Conservation (phyloP, 495 filamentous ascomycete genomes). For the Daldinia caldariorum region DNA sequence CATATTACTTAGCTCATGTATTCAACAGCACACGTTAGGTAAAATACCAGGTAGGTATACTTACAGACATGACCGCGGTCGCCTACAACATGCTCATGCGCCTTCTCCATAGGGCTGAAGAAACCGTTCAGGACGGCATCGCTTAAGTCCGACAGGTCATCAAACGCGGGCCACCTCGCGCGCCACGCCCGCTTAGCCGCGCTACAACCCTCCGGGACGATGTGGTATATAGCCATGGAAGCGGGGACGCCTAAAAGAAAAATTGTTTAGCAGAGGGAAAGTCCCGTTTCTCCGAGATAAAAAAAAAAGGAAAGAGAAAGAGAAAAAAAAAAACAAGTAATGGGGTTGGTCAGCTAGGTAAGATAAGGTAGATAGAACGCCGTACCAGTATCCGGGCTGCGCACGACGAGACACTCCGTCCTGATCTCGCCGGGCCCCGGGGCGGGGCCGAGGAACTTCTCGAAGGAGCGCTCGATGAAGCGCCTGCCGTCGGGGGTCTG, state of each 20-base stretch:
- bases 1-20: neutral
- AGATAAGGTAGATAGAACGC: no score
- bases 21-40: neutral
- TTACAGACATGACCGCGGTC: conserved; percentile 20
- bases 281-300: no score
- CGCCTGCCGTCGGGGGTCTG: conserved; percentile 24
- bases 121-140: conserved; percentile 10
- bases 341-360: no score
- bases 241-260: conserved; percentile 17
- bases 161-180: conserved; percentile 16
- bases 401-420: conserved; percentile 18
- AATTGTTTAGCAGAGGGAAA: no score
- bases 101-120: conserved; percentile 27
- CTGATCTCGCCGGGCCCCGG: neutral
- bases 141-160: conserved; percentile 18
- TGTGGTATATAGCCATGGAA: conserved; percentile 23
- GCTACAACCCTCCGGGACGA: conserved; percentile 19
- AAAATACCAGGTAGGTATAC: neutral
- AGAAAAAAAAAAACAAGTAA: no score
- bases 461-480: conserved; percentile 29
- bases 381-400: conserved; percentile 17
- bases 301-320: no score
- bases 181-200: conserved; percentile 20
- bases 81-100: conserved; percentile 15
- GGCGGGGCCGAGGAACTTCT: neutral